phyloP scores from a whole-genome alignment of 2,329 filamentous ascomycete species.

The Aspergillus sp. region DNA sequence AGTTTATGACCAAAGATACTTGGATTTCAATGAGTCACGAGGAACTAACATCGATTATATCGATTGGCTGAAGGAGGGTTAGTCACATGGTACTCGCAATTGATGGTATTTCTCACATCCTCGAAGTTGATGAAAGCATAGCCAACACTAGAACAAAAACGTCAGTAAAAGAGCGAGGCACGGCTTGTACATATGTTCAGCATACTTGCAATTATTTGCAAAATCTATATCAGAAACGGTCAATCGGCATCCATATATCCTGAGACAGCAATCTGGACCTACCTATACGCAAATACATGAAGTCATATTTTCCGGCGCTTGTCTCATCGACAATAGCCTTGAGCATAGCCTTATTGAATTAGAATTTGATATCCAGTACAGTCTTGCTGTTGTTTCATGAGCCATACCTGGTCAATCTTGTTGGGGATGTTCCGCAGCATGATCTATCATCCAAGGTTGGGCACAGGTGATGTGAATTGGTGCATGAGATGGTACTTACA shows the following conservation, averaged over 20 bases:
- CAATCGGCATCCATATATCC: background rate
- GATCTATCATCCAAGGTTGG: constrained; percentile 55
- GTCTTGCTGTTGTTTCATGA: background rate
- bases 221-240: constrained; percentile 56
- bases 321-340: constrained; percentile 78
- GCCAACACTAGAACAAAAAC: constrained; percentile 65
- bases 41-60: constrained; percentile 68
- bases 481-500: constrained; percentile 48
- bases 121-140: constrained; percentile 97
- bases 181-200: constrained; percentile 16
- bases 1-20: constrained; percentile 21
- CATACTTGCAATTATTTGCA: constrained; percentile 78
- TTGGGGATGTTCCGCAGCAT: constrained; percentile 97
- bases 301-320: constrained; percentile 83
- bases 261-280: constrained; percentile 17
- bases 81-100: constrained; percentile 27
- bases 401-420: constrained; percentile 66
- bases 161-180: constrained; percentile 7
- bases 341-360: constrained; percentile 59
- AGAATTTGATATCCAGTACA: background rate
- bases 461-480: background rate
- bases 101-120: constrained; percentile 56
- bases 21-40: constrained; percentile 9
- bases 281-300: constrained; percentile 88
- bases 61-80: constrained; percentile 58